These are phyloP conservation scores for Rhizopogon rudus DNA, from an alignment of 768 basidiomycete species.

Conservation along the genomic window DNA sequence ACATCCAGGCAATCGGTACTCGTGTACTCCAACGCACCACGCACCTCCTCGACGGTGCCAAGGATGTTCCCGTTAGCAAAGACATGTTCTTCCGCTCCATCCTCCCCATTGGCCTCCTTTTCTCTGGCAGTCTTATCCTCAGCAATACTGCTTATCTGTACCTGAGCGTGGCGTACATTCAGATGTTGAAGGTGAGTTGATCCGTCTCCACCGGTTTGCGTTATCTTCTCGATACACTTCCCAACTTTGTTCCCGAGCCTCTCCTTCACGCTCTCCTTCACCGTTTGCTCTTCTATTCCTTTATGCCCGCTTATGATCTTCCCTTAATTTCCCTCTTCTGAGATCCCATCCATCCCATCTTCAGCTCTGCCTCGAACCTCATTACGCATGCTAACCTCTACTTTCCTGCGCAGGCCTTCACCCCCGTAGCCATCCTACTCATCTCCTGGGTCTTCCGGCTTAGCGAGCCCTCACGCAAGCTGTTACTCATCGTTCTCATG, in stretches of 20 bases:
- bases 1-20: conserved; percentile 67
- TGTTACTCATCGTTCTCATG: conserved; percentile 81
- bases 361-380: neutral
- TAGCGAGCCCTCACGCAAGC: conserved; percentile 78
- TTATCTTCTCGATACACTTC: neutral
- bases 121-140: conserved; percentile 87
- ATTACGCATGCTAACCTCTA: neutral
- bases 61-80: conserved; percentile 75
- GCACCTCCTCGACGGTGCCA: conserved; percentile 67
- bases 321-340: no score
- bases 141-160: conserved; percentile 92
- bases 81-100: conserved; percentile 81
- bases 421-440: conserved; percentile 82
- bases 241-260: no score
- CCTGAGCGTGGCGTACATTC: conserved; percentile 90
- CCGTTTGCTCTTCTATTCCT: neutral
- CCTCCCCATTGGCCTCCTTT: conserved; percentile 89
- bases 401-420: conserved; percentile 66
- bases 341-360: neutral
- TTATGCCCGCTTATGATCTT: neutral
- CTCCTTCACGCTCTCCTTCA: neutral
- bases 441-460: conserved; percentile 91
- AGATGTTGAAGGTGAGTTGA: conserved; percentile 81
- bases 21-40: conserved; percentile 82
- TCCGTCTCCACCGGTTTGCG: neutral